phyloP scores from a whole-genome alignment of 2,329 filamentous ascomycete species.

The Calonectria henricotiae region DNA sequence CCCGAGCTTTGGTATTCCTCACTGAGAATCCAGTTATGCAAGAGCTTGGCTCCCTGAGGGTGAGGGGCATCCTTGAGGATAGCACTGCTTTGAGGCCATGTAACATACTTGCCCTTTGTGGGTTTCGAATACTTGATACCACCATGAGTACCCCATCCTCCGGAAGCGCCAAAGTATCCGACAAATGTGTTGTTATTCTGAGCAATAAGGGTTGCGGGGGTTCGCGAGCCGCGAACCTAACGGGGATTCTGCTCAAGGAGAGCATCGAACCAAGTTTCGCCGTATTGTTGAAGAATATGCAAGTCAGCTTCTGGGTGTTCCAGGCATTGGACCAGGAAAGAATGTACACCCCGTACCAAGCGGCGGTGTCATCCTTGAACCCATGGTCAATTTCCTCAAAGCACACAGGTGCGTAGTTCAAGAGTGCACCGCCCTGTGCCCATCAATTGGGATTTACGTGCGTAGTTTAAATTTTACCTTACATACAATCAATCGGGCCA shows the following conservation, averaged over 20 bases:
- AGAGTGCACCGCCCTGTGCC: constrained; percentile 64
- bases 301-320: constrained; percentile 51
- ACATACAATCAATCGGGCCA: too few species aligned
- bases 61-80: constrained; percentile 67
- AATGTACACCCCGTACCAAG: constrained; percentile 61
- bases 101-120: constrained; percentile 60
- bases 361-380: constrained; percentile 58
- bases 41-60: constrained; percentile 67
- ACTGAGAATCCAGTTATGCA: constrained; percentile 65
- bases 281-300: constrained; percentile 59
- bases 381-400: constrained; percentile 62
- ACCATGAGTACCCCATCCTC: constrained; percentile 40
- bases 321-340: constrained; percentile 57
- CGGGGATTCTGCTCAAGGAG: constrained; percentile 66
- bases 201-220: constrained; percentile 58
- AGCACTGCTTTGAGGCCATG: constrained; percentile 66
- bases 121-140: constrained; percentile 19
- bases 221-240: constrained; percentile 70
- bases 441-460: constrained; percentile 54
- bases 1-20: constrained; percentile 57
- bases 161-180: constrained; percentile 56
- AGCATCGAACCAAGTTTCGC: constrained; percentile 65
- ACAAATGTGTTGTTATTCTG: constrained; percentile 53
- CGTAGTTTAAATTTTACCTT: too few species aligned
- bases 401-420: constrained; percentile 66